phyloP scores from a whole-genome alignment of 192 early-diverging fungal genomes.

The Diversispora eburnea region DNA sequence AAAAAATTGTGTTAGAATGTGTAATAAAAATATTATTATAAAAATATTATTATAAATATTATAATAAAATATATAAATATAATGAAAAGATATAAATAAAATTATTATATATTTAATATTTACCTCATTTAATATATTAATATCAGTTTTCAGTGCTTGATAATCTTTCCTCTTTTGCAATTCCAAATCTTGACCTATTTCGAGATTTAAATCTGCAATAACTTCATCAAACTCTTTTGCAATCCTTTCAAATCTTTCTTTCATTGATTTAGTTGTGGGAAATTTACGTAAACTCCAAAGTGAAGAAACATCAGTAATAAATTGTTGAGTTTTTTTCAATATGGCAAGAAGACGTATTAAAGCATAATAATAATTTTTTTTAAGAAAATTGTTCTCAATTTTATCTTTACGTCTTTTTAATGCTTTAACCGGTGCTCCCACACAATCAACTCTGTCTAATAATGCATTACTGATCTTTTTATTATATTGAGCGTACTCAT shows the following conservation, averaged over 20 bases:
- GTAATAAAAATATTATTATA: neutral
- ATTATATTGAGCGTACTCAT: constrained; percentile 21
- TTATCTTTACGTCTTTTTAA: constrained; percentile 13
- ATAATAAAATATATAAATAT: no score
- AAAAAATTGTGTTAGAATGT: neutral
- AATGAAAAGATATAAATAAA: neutral
- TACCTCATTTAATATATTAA: constrained; percentile 4
- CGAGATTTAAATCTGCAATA: neutral
- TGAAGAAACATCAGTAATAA: constrained; percentile 10
- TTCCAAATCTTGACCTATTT: neutral
- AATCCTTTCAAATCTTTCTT: constrained; percentile 3
- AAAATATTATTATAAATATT: no score
- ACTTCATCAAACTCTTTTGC: constrained; percentile 17
- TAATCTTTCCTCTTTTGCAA: neutral
- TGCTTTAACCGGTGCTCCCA: neutral
- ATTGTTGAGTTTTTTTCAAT: constrained; percentile 19
- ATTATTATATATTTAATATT: neutral
- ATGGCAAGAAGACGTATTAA: constrained; percentile 13
- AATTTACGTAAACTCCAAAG: constrained; percentile 22
- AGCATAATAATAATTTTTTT: constrained; percentile 20
- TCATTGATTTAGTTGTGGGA: neutral
- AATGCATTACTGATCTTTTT: constrained; percentile 19
- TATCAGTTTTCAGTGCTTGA: constrained; percentile 6
- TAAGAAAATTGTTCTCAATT: constrained; percentile 13
- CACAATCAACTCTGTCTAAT: constrained; percentile 9